phyloP scores from a whole-genome alignment of 257 asterid species.

The Jaltomata sinuosa region DNA sequence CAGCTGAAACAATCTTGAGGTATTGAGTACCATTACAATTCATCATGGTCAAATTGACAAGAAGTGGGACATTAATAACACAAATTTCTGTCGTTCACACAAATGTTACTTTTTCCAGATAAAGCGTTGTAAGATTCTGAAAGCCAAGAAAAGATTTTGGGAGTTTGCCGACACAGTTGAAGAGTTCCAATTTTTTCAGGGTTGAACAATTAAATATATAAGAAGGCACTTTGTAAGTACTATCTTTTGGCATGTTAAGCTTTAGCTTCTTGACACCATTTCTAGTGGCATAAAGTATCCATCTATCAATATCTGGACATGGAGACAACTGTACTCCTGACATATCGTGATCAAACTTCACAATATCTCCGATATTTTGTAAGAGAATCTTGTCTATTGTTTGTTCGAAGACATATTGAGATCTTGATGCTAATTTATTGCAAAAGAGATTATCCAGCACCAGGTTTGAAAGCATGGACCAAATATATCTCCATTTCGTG shows the following conservation, averaged over 20 bases:
- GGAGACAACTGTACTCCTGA: background rate
- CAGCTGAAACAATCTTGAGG: background rate
- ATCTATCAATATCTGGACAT: background rate
- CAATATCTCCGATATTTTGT: background rate
- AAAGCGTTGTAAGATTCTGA: background rate
- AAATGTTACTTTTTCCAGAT: background rate
- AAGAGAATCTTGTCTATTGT: background rate
- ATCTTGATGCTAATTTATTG: background rate
- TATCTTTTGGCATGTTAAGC: background rate
- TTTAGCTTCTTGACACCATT: background rate
- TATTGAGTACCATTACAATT: background rate
- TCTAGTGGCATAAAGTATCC: background rate
- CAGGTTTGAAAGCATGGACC: background rate
- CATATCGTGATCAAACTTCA: background rate
- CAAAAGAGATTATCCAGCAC: background rate
- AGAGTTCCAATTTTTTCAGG: background rate
- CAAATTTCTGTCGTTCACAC: background rate
- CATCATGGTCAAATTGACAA: background rate
- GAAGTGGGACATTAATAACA: background rate
- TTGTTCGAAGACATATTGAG: background rate
- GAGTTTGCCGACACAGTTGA: background rate
- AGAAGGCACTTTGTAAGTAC: background rate
- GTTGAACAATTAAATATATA: background rate
- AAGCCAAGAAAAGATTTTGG: background rate
- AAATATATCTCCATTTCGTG: conserved; percentile 7